These are phyloP conservation scores for Podospora conica DNA, from an alignment of 495 filamentous ascomycete species.

Conservation along the genomic window DNA sequence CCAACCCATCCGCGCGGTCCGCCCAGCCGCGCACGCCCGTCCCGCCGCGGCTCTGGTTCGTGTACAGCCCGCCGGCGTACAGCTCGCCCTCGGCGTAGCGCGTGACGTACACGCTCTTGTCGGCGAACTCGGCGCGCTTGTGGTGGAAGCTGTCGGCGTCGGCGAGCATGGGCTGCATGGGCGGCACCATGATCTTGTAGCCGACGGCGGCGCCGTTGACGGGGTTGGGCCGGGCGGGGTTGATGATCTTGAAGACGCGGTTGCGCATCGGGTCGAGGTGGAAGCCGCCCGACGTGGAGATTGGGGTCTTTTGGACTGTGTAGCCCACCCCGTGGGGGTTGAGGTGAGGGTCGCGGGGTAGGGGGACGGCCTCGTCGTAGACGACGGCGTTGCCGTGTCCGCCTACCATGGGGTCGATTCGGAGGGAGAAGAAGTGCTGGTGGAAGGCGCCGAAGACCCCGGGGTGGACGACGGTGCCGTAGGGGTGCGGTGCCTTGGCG, in stretches of 20 bases:
- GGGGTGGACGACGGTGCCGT: conserved; percentile 81
- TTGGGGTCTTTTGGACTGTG: conserved; percentile 54
- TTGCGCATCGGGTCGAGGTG: conserved; percentile 58
- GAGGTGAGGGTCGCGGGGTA: conserved; percentile 48
- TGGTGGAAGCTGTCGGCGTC: conserved; percentile 61
- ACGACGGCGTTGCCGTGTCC: conserved; percentile 67
- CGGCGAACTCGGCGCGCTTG: conserved; percentile 74
- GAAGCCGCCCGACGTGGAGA: conserved; percentile 45
- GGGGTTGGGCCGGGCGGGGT: conserved; percentile 56
- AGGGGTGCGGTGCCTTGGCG: conserved; percentile 44
- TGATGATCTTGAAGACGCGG: conserved; percentile 77
- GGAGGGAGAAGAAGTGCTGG: conserved; percentile 87
- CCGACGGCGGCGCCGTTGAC: conserved; percentile 70
- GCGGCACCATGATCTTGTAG: conserved; percentile 69
- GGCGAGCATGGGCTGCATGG: conserved; percentile 77
- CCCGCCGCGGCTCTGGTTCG: conserved; percentile 58
- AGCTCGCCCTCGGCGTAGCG: conserved; percentile 71
- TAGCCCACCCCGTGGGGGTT: conserved; percentile 82
- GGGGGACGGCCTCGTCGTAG: conserved; percentile 54
- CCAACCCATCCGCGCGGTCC: conserved; percentile 14
- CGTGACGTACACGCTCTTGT: conserved; percentile 76
- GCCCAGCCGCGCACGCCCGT: conserved; percentile 24
- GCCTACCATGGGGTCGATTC: conserved; percentile 76
- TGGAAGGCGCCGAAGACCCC: conserved; percentile 71
- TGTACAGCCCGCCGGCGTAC: conserved; percentile 78